Conservation (phyloP, 257 asterid genomes). For the Jasminum sambac region DNA sequence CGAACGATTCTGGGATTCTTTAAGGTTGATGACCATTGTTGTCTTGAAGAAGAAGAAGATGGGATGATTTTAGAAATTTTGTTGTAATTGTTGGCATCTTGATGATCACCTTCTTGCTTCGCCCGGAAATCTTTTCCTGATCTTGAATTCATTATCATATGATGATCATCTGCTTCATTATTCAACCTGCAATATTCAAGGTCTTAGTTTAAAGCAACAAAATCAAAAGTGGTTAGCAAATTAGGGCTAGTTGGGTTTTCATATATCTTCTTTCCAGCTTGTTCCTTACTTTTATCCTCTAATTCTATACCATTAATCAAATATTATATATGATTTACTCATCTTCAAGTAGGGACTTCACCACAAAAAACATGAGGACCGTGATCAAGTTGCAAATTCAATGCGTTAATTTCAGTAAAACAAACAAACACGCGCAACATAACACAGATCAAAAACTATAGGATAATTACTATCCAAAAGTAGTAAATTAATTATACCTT, state of each 20-base stretch:
- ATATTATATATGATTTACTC: not conserved
- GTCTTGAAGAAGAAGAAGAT: slow-evolving; percentile 38
- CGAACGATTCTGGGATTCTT: slow-evolving; percentile 75
- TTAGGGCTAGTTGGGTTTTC: not conserved
- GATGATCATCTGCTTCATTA: slow-evolving; percentile 27
- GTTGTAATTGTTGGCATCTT: slow-evolving; percentile 13
- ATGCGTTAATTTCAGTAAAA: too few species aligned
- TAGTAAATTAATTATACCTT: not conserved
- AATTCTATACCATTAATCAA: not conserved
- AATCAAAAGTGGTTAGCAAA: not conserved
- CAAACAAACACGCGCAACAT: not conserved
- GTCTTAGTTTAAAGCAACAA: not conserved
- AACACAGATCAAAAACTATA: not conserved
- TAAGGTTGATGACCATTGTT: slow-evolving; percentile 55
- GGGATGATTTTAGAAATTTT: slow-evolving; percentile 27
- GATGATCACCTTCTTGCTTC: slow-evolving; percentile 44
- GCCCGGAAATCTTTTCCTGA: slow-evolving; percentile 30
- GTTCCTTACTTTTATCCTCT: not conserved
- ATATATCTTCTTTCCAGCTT: not conserved
- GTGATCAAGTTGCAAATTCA: not conserved
- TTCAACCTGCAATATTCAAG: slow-evolving; percentile 33
- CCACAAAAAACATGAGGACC: not conserved
- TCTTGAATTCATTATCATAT: slow-evolving; percentile 46
- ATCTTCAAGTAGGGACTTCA: not conserved
- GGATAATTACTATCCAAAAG: too few species aligned